These are phyloP conservation scores for Myriosclerotinia curreyana DNA, from an alignment of 2,329 filamentous ascomycete genomes.

Conservation along the genomic window DNA sequence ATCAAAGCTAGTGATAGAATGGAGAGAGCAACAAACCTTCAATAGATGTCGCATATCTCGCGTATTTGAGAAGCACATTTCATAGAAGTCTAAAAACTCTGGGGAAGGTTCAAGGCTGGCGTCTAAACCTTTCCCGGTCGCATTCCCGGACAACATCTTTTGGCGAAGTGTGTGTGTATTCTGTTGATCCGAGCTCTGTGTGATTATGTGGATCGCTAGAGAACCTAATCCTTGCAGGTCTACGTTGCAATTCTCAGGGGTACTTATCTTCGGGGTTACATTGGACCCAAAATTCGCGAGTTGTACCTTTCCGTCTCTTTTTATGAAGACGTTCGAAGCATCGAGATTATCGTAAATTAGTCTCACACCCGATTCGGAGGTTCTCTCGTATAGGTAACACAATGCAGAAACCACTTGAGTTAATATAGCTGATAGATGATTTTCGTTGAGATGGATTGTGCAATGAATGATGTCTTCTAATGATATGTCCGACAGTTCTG, in stretches of 20 bases:
- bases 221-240: neutral
- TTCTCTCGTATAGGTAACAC: neutral
- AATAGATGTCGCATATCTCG: neutral
- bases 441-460: neutral
- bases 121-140: neutral
- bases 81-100: neutral
- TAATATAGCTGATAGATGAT: neutral
- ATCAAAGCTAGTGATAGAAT: neutral
- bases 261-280: neutral
- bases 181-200: neutral
- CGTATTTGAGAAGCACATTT: neutral
- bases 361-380: neutral
- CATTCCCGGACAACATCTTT: neutral
- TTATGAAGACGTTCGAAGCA: neutral
- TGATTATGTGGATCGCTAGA: neutral
- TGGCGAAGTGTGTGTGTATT: neutral
- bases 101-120: neutral
- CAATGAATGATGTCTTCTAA: slow-evolving; percentile 6
- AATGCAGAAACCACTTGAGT: neutral
- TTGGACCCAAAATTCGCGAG: neutral
- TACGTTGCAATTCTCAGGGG: neutral
- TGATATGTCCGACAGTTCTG: neutral
- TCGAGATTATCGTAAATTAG: neutral
- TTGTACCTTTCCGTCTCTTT: neutral
- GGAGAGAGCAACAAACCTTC: neutral